Base-by-base conservation (phyloP, 192 early-diverging fungal species). In the Pilaira anomala region DNA sequence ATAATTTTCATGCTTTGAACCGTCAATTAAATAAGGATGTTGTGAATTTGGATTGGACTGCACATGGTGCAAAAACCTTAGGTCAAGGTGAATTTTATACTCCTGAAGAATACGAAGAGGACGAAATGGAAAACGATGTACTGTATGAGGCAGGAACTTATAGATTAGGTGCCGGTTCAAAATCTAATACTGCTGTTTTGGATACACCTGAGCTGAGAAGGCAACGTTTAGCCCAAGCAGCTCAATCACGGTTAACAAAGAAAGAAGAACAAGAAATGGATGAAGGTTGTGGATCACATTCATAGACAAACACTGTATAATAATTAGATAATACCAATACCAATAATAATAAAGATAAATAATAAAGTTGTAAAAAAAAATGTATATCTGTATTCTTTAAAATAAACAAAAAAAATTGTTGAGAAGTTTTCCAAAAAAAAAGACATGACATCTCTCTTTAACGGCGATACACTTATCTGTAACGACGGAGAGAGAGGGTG, bases 401-500 rank as follows among this genome's bases (percentile, higher is more conserved):
- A 36, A 36, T 36, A 36, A 36, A 36, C 33, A 36, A 36, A 36
- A 36, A 5, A 36, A 9, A 36, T 36, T 9, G 6, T 36, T 36
- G 33, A 36, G 11, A 9, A 36, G 33, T 36, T 36, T 36, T 36
- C 33, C 33, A 36, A 36, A 36, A 36, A 36, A 36, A 36, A 36
- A 36, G 33, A 36, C 33, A 36, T 36, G 6, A 36, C 33, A 36
- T 36, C 6, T 36, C 33, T 36, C 33, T 36, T 36, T 36, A 36
- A 9, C 33, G 33, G 33, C 33, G 33, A 36, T 36, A 36, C 33
- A 46, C 51, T 91, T 94, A 96, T 77, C 93, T 88, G 89, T 94
- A 96, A 68, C 94, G 86, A 68, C 86, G 85, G 69, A 96, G 89
- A 67, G 91, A 93, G 68, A 97, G 87, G 52, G 96, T 98, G 88